Conservation (phyloP, 768 basidiomycete genomes). For the Tricholoma sp. region DNA sequence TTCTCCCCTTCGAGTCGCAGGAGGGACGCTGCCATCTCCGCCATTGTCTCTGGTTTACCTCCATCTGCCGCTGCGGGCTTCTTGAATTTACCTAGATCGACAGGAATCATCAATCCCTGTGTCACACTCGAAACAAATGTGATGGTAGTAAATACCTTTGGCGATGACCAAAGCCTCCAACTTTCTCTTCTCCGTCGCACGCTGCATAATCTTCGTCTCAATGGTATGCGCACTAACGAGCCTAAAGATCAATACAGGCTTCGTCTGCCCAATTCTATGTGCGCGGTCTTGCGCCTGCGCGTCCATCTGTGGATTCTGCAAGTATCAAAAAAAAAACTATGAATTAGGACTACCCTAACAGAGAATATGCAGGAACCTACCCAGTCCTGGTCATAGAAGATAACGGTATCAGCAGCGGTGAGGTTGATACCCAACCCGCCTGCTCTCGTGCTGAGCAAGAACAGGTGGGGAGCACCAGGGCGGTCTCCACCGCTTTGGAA, state of each 20-base stretch:
- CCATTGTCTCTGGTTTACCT: conserved; percentile 59
- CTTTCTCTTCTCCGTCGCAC: conserved; percentile 81
- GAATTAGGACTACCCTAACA: background rate
- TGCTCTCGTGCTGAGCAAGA: conserved; percentile 75
- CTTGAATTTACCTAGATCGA: conserved; percentile 71
- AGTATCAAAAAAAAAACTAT: background rate
- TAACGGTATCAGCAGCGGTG: conserved; percentile 82
- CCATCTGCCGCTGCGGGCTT: conserved; percentile 51
- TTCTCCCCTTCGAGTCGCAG: conserved; percentile 83
- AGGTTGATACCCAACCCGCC: conserved; percentile 81
- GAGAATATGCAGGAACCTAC: conserved; percentile 32
- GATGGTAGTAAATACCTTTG: conserved; percentile 48
- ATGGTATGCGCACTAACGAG: conserved; percentile 84
- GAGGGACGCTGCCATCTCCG: conserved; percentile 76
- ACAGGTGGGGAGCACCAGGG: conserved; percentile 62
- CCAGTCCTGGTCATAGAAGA: conserved; percentile 93
- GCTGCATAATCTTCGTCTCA: conserved; percentile 87
- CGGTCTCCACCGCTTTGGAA: conserved; percentile 74
- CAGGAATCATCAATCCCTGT: background rate
- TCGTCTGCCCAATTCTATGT: conserved; percentile 93
- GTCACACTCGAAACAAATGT: background rate
- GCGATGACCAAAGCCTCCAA: conserved; percentile 95
- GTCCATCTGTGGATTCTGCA: conserved; percentile 92
- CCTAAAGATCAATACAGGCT: conserved; percentile 85
- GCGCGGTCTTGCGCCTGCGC: conserved; percentile 94